Evolutionary conservation across 345 rosid species (phyloP), one percentile per base, ranked within the genome.

Genomic region (Linum trigynum): DNA sequence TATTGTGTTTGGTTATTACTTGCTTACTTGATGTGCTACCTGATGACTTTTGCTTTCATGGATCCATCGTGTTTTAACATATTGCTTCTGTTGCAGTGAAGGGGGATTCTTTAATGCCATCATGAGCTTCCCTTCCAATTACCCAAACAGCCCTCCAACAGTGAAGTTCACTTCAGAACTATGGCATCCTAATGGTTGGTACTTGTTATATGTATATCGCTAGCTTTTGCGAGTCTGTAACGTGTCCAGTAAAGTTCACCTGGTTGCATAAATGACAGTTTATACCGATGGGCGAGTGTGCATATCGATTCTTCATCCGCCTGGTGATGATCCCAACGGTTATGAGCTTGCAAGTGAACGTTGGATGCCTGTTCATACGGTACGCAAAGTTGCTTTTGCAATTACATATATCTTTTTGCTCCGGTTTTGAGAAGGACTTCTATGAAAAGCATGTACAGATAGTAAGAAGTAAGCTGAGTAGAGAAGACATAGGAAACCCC

Each of bases 331-430:
- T 75, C 99, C 97, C 53, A 88, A 83, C 53, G 99, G 99, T 61
- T 92, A 94, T 63, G 99, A 94, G 79, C 91, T 94, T 79, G 97
- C 99, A 68, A 90, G 90, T 67, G 99, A 94, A 63, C 95, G 99
- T 6, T 94, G 97, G 97, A 84, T 74, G 70, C 99, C 97, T 38
- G 95, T 94, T 63, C 97, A 94, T 74, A 94, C 99, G 0, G 97
- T 94, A 83, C 71, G 87, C 75, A 37, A 17, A 57, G 8, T 36
- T 57, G 4, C 60, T 57, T 12, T 17, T 9, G 23, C 23, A 7
- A 4, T 9, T 7, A 3, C 9, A 23, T 63, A 55, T 48, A 12
- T 48, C 17, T 6, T 50, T 40, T 5, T 3, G 2, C 10, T 16
- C 16, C 39, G 39, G 3, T 17, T 2, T 45, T 7, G 11, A 61